phyloP scores from a whole-genome alignment of 108 stramenopile species.

The Nitzschia sp. region DNA sequence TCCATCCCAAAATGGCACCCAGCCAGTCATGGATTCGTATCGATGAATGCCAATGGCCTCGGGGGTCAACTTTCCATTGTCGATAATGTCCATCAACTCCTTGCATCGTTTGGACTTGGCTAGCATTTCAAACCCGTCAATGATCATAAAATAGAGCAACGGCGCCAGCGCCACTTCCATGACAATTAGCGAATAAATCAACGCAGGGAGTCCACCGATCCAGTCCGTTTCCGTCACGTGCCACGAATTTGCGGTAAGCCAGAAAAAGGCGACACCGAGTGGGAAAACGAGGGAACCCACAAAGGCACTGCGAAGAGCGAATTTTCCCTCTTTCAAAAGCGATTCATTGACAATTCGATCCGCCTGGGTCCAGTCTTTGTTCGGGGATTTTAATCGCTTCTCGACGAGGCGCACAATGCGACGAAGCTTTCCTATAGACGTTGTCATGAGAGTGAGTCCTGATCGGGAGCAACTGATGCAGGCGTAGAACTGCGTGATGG shows the following conservation, averaged over 20 bases:
- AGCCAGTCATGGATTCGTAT: constrained; percentile 38
- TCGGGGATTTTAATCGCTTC: neutral
- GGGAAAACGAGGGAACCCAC: constrained; percentile 60
- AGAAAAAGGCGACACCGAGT: constrained; percentile 81
- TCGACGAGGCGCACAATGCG: constrained; percentile 55
- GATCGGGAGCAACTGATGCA: constrained; percentile 44
- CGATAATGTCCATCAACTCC: constrained; percentile 38
- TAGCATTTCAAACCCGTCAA: constrained; percentile 49
- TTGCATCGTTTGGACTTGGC: constrained; percentile 46
- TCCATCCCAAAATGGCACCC: constrained; percentile 70
- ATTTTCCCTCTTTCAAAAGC: constrained; percentile 58
- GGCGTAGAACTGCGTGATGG: constrained; percentile 78
- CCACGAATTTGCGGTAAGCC: constrained; percentile 79
- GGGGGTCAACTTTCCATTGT: constrained; percentile 6
- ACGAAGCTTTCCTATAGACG: constrained; percentile 51
- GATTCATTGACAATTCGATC: constrained; percentile 62
- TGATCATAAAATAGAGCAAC: constrained; percentile 76
- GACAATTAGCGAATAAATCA: constrained; percentile 82
- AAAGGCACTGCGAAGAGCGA: constrained; percentile 54
- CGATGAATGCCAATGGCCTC: constrained; percentile 8
- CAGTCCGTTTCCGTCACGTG: constrained; percentile 78
- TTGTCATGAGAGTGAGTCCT: constrained; percentile 56
- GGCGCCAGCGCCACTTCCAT: constrained; percentile 77
- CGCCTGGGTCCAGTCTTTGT: constrained; percentile 23
- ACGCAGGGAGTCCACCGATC: constrained; percentile 78